Evolutionary conservation across 2,329 filamentous ascomycete species (phyloP).

Genomic region (Chaetomiaceae sp.): DNA sequence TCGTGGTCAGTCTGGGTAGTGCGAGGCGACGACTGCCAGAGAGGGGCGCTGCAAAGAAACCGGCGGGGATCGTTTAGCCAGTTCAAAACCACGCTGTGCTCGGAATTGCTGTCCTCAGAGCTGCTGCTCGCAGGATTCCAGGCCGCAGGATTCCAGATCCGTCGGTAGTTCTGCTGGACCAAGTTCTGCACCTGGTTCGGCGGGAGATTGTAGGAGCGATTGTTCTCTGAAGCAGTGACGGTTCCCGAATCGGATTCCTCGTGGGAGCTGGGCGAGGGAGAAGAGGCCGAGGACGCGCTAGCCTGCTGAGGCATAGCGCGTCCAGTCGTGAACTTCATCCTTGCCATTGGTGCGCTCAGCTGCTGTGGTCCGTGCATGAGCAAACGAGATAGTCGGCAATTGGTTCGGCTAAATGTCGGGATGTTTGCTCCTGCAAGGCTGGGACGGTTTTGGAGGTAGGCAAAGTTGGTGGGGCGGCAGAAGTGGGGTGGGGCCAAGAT

Average conservation of each 20-base stretch:
- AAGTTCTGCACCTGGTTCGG: too few species aligned
- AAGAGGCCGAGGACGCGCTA: background rate
- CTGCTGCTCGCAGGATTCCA: too few species aligned
- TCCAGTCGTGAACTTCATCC: background rate
- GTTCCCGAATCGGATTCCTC: background rate
- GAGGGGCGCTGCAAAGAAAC: too few species aligned
- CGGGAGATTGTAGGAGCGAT: too few species aligned
- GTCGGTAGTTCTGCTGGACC: too few species aligned
- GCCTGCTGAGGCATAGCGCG: background rate
- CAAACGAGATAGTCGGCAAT: background rate
- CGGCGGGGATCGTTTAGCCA: too few species aligned
- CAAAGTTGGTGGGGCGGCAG: background rate
- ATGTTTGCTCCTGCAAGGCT: constrained; percentile 5
- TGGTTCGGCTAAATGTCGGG: constrained; percentile 9
- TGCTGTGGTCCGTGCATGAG: background rate
- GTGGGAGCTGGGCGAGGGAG: background rate
- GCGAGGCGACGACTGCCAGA: too few species aligned
- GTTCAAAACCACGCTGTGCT: too few species aligned
- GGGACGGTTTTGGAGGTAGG: background rate
- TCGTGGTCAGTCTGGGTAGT: background rate
- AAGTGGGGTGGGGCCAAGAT: background rate
- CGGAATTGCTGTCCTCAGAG: too few species aligned
- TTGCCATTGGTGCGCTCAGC: constrained; percentile 4
- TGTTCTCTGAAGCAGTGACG: too few species aligned
- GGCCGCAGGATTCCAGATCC: background rate